phyloP scores from a whole-genome alignment of 83 land plant species.

The Isoetes engelmannii region DNA sequence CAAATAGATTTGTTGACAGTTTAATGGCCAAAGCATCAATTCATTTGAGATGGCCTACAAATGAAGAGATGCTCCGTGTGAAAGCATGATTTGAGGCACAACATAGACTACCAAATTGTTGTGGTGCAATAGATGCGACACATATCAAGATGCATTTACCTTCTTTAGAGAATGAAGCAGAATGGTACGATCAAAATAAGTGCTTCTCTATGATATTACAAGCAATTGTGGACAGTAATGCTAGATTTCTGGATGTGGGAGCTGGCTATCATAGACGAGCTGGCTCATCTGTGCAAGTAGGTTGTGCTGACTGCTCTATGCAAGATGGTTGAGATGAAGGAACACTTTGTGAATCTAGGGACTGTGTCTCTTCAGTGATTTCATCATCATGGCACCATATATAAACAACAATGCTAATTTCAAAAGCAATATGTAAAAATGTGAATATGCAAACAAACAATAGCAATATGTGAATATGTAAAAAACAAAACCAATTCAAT shows the following conservation, averaged over 20 bases:
- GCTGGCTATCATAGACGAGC: constrained; percentile 18
- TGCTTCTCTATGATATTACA: constrained; percentile 21
- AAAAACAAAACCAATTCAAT: too few relatives aligned
- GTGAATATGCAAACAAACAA: too few relatives aligned
- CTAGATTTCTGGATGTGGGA: constrained; percentile 20
- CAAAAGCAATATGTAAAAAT: too few relatives aligned
- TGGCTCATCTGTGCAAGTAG: too few relatives aligned
- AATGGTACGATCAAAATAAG: constrained; percentile 14
- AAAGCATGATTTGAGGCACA: constrained; percentile 31
- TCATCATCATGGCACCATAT: too few relatives aligned
- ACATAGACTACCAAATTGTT: constrained; percentile 38
- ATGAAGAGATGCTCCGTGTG: constrained; percentile 24
- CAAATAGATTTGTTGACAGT: constrained; percentile 28
- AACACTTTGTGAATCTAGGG: too few relatives aligned
- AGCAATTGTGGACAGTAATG: constrained; percentile 23
- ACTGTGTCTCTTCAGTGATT: too few relatives aligned
- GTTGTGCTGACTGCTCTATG: too few relatives aligned
- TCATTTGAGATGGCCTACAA: constrained; percentile 31
- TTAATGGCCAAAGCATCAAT: constrained; percentile 26
- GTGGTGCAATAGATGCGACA: constrained; percentile 37
- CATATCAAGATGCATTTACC: constrained; percentile 35
- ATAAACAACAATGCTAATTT: too few relatives aligned
- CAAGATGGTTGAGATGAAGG: too few relatives aligned
- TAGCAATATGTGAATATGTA: too few relatives aligned
- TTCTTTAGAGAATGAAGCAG: constrained; percentile 14